Evolutionary conservation across 805 yeast species (phyloP).

Genomic region (Metschnikowia lochheadii): DNA sequence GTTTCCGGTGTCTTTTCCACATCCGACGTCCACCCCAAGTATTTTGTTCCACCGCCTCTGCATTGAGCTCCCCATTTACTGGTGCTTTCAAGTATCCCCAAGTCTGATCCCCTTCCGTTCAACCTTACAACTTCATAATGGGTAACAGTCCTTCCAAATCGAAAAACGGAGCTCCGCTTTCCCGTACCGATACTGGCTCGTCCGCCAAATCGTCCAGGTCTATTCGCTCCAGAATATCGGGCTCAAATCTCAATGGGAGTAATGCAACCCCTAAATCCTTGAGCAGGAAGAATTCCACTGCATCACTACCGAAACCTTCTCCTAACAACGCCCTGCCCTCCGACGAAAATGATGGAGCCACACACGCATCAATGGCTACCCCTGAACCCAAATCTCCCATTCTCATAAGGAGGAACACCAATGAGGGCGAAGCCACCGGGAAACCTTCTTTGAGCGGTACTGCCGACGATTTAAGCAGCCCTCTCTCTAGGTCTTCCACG

Average conservation of each 20-base stretch:
- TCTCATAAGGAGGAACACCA: constrained; percentile 50
- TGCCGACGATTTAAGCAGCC: constrained; percentile 17
- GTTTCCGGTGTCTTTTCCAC: not conserved
- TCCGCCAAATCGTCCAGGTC: constrained; percentile 48
- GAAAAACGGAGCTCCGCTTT: constrained; percentile 41
- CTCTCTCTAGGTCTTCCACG: constrained; percentile 20
- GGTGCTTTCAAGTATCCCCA: not conserved
- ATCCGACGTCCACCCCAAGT: not conserved
- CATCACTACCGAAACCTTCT: constrained; percentile 17
- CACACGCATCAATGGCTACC: constrained; percentile 45
- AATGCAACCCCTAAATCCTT: constrained; percentile 28
- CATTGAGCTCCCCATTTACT: not conserved
- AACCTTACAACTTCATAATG: constrained; percentile 26
- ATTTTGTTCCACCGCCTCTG: not conserved
- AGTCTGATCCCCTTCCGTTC: not conserved
- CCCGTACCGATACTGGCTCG: constrained; percentile 52
- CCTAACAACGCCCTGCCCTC: constrained; percentile 13
- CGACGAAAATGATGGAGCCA: constrained; percentile 14
- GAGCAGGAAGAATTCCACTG: constrained; percentile 28
- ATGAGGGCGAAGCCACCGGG: constrained; percentile 24
- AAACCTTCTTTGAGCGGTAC: constrained; percentile 6
- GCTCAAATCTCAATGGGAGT: constrained; percentile 17
- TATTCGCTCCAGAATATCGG: constrained; percentile 34
- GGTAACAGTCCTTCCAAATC: constrained; percentile 52
- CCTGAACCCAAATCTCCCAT: constrained; percentile 74